Evolutionary conservation across 2,329 filamentous ascomycete genomes (phyloP).

Genomic region (Ophiostoma pallidulum): DNA sequence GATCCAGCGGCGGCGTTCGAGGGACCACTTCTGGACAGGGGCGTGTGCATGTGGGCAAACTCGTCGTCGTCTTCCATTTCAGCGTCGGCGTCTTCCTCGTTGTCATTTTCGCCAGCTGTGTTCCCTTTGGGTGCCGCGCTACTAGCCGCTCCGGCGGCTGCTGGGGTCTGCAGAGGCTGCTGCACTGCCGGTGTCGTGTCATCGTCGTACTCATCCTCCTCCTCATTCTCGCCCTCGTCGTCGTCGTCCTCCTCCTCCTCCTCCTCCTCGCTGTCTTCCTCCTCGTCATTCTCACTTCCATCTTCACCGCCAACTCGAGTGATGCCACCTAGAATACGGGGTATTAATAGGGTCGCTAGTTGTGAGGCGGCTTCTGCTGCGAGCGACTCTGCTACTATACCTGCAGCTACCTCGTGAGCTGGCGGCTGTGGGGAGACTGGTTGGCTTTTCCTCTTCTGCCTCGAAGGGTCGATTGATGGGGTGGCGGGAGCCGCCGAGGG

Average conservation of each 20-base stretch:
- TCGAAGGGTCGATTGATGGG: neutral
- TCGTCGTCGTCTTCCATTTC: constrained; percentile 52
- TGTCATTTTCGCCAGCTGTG: neutral
- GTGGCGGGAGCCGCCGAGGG: neutral
- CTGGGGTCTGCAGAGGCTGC: neutral
- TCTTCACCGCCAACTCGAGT: too few relatives aligned
- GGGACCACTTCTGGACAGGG: constrained; percentile 19
- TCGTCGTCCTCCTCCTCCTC: neutral
- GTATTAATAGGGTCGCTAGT: too few relatives aligned
- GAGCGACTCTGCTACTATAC: neutral
- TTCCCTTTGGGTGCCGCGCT: neutral
- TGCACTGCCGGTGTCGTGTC: neutral
- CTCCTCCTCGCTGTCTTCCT: neutral
- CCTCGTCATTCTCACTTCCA: too few relatives aligned
- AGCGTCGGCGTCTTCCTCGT: constrained; percentile 23
- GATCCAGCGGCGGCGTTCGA: neutral
- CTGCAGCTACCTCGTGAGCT: neutral
- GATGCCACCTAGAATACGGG: too few relatives aligned
- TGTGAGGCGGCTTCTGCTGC: too few relatives aligned
- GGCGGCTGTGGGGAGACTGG: neutral
- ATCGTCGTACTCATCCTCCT: neutral
- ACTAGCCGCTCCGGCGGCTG: neutral
- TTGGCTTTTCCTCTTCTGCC: neutral
- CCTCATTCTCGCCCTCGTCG: neutral
- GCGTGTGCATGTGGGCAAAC: constrained; percentile 40